Conservation (phyloP, 805 yeast species). For the Zygoascus biomembranicola region DNA sequence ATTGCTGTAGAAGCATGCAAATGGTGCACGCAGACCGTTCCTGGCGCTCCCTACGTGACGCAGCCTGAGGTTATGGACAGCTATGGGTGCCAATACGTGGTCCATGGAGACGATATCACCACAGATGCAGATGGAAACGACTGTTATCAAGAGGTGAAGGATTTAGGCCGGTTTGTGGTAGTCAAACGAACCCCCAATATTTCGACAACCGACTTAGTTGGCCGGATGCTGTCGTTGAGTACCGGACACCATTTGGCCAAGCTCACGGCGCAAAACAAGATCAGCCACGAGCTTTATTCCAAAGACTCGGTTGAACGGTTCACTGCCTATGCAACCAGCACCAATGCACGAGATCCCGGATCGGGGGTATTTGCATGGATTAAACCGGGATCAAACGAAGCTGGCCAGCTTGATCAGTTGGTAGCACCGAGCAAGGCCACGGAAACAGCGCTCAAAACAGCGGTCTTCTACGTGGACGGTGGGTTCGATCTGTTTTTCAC, state of each 20-base stretch:
- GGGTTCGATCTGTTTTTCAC: constrained; percentile 90
- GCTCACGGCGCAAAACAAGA: constrained; percentile 14
- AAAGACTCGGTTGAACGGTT: constrained; percentile 37
- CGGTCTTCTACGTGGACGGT: constrained; percentile 59
- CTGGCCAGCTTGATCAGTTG: constrained; percentile 21
- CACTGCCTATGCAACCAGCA: constrained; percentile 50
- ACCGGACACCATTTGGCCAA: constrained; percentile 47
- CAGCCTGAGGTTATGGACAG: constrained; percentile 70
- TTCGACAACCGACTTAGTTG: constrained; percentile 90
- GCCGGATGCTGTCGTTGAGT: constrained; percentile 61
- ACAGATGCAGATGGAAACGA: constrained; percentile 94
- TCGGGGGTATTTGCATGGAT: constrained; percentile 41
- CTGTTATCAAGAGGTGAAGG: constrained; percentile 78
- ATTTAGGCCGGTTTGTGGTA: constrained; percentile 76
- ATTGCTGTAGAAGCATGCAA: constrained; percentile 84
- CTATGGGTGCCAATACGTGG: constrained; percentile 79
- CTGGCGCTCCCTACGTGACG: constrained; percentile 89
- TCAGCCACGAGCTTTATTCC: constrained; percentile 22
- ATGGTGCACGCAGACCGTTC: constrained; percentile 70
- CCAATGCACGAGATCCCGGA: constrained; percentile 50
- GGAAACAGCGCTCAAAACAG: constrained; percentile 10
- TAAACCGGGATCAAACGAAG: constrained; percentile 19
- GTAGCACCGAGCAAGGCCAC: constrained; percentile 14
- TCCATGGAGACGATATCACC: constrained; percentile 97
- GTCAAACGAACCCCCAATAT: constrained; percentile 92